Base-by-base conservation (phyloP, 495 filamentous ascomycete species). In the Acidiella bohemica region DNA sequence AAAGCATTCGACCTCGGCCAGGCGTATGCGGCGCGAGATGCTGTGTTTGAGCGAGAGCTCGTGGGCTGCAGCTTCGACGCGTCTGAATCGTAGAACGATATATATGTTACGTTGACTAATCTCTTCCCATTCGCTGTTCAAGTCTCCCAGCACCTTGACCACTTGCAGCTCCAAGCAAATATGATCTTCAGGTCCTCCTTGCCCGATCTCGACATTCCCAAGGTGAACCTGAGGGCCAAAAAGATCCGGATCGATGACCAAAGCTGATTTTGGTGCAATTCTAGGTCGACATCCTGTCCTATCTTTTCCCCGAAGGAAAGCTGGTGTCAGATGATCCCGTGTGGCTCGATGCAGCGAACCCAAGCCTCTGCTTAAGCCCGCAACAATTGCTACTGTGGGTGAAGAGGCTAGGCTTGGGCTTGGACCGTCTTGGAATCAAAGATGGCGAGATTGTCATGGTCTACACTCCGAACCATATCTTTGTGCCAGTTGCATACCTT, bases 401-500 rank as follows among this genome's bases (percentile, higher is more conserved):
- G 16, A 66, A 64, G 28, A 50, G 62, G 27, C 44, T 70, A 9
- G 58, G 49, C 3, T 44, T 60, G 25, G 65, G 67, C 10, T 50
- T 70, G 17, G 56, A 65, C 37, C 50, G 51, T 14, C 39, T 59
- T 3, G 55, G 58, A 5, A 42, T 62, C 13, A 47, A 53, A 25
- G 41, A 51, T n/a, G 62, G 61, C 28, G 60, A 65, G 8, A 61
- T 65, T 9, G 58, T 67, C 23, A 55, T 70, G 58, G 63, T 67
- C 31, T 57, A 59, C 33, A 59, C 65, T 2, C 63, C 63, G 11
- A 70, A 68, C 53, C 60, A 66, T 32, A 62, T 70, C 21, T 65
- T 62, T 48, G 59, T 68, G 0, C 66, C 64, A 9, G 57, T 61
- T 17, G 58, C 61, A 31, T 67, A 67, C 53, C 58, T 68, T 28